Evolutionary conservation across 768 basidiomycete species (phyloP).

Genomic region (Nevesoporus exiguus): DNA sequence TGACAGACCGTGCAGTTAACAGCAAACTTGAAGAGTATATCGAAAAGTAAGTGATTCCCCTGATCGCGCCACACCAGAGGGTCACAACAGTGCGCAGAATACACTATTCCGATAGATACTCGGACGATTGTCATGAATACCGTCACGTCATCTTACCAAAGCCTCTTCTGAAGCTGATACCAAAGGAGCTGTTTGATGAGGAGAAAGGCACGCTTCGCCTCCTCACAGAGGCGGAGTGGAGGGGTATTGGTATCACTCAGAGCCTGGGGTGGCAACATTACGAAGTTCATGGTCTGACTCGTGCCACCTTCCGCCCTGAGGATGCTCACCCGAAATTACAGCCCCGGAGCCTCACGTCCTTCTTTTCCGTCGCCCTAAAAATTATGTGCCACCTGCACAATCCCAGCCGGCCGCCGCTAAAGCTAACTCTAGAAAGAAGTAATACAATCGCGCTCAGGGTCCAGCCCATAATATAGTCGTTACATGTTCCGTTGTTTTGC

Average conservation of each 20-base stretch:
- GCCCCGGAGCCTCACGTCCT: constrained; percentile 93
- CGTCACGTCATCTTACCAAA: constrained; percentile 97
- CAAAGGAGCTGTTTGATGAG: constrained; percentile 77
- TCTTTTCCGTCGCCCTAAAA: constrained; percentile 81
- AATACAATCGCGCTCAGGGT: constrained; percentile 8
- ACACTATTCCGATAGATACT: constrained; percentile 88
- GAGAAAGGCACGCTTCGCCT: constrained; percentile 80
- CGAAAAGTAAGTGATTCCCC: constrained; percentile 55
- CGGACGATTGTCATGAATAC: constrained; percentile 92
- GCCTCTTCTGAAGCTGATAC: constrained; percentile 89
- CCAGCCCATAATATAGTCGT: constrained; percentile 13
- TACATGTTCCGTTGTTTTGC: constrained; percentile 22
- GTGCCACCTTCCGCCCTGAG: not conserved
- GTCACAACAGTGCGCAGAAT: constrained; percentile 48
- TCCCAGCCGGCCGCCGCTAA: constrained; percentile 35
- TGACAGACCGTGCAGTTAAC: constrained; percentile 38
- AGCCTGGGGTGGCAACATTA: constrained; percentile 97
- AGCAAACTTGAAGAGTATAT: constrained; percentile 72
- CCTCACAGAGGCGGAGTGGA: constrained; percentile 87
- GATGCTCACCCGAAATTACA: constrained; percentile 30
- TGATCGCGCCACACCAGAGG: constrained; percentile 16
- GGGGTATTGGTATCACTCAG: constrained; percentile 94
- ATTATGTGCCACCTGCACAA: constrained; percentile 55
- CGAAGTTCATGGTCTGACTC: constrained; percentile 83
- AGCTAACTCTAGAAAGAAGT: constrained; percentile 46